Conservation (phyloP, 1,139 yeast genomes). For the Tardiomyces digboiensis region DNA sequence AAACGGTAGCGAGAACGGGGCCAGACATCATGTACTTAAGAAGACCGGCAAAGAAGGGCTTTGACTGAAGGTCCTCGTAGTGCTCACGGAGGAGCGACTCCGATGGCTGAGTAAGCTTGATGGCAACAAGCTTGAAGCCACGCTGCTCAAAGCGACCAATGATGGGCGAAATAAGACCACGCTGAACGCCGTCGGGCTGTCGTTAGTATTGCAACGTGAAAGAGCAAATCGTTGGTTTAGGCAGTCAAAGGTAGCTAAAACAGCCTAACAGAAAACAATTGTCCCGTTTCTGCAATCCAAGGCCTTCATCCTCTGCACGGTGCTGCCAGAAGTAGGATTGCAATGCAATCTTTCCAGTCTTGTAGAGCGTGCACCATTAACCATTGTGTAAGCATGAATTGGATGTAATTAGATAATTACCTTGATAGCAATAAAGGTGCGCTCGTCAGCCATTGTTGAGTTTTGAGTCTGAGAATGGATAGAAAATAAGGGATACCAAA, state of each 20-base stretch:
- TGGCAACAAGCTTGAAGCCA: constrained; percentile 96
- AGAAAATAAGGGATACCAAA: not conserved
- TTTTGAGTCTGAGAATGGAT: not conserved
- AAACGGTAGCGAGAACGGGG: constrained; percentile 97
- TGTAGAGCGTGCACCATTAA: too few species aligned
- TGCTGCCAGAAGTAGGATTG: too few species aligned
- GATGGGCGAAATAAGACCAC: constrained; percentile 90
- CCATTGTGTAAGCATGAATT: too few species aligned
- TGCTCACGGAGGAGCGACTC: constrained; percentile 86
- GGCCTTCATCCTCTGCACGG: too few species aligned
- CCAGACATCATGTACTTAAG: constrained; percentile 97
- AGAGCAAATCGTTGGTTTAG: too few species aligned
- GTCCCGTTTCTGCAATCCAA: too few species aligned
- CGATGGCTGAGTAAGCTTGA: constrained; percentile 84
- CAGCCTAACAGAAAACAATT: too few species aligned
- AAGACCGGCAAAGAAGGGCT: constrained; percentile 95
- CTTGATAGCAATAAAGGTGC: constrained; percentile 79
- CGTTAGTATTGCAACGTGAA: too few species aligned
- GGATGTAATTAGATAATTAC: not conserved
- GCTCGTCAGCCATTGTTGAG: constrained; percentile 52
- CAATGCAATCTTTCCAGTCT: too few species aligned
- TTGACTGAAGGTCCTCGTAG: constrained; percentile 89
- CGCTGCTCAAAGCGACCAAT: constrained; percentile 92
- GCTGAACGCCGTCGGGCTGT: constrained; percentile 99
- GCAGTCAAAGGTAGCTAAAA: too few species aligned